These are phyloP conservation scores for Neurospora sublineolata DNA, from an alignment of 495 filamentous ascomycete species.

Conservation along the genomic window DNA sequence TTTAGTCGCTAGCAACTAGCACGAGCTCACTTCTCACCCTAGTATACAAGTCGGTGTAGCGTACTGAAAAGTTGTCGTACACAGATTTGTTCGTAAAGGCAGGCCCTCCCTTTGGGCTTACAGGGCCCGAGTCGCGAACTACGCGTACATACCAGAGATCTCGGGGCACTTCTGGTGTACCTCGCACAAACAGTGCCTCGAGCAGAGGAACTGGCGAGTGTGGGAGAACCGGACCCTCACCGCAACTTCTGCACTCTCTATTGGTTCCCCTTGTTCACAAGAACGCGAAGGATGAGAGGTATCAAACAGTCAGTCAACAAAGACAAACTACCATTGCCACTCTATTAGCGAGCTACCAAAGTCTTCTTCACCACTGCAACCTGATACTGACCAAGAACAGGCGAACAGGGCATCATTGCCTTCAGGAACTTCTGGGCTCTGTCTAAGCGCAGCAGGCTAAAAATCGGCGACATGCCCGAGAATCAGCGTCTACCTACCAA, in stretches of 20 bases:
- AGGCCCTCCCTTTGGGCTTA: not conserved
- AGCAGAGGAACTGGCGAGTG: not conserved
- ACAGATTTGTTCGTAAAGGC: not conserved
- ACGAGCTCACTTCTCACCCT: not conserved
- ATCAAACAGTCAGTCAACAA: not conserved
- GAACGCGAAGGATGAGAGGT: not conserved
- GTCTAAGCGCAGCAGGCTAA: not conserved
- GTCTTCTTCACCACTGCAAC: not conserved
- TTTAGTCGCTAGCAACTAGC: not conserved
- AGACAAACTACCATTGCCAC: not conserved
- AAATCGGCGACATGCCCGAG: not conserved
- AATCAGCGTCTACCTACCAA: not conserved
- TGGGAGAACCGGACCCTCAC: conserved; percentile 7
- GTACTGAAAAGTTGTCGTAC: not conserved
- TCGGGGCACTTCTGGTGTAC: not conserved
- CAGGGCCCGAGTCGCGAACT: not conserved
- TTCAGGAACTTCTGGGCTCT: not conserved
- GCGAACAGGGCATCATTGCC: not conserved
- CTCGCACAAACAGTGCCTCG: not conserved
- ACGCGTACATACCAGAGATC: not conserved
- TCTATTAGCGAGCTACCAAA: not conserved
- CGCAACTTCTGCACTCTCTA: conserved; percentile 13
- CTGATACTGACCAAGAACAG: not conserved
- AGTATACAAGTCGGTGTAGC: not conserved
- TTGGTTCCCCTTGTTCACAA: not conserved